Conservation (phyloP, 257 asterid genomes). For the Marsdenia floribunda region DNA sequence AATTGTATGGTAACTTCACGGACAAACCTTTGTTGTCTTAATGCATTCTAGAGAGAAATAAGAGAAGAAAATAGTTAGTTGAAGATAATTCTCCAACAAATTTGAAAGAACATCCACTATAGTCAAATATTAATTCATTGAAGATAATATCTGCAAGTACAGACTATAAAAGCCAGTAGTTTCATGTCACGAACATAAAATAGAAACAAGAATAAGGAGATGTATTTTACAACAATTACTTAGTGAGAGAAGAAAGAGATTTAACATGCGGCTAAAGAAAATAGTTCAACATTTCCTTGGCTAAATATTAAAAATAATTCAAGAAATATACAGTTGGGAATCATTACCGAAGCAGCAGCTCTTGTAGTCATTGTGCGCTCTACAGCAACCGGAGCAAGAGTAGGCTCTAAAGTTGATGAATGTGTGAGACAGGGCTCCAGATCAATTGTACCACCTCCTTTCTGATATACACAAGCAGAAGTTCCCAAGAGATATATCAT, state of each 20-base stretch:
- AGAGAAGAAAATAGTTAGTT: not conserved
- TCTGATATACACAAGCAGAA: slow-evolving; percentile 39
- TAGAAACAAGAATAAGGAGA: not conserved
- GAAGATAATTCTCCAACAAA: not conserved
- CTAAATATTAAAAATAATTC: not conserved
- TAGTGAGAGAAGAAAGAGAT: not conserved
- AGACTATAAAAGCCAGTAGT: not conserved
- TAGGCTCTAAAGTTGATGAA: slow-evolving; percentile 95
- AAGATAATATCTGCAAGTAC: not conserved
- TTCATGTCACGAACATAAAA: not conserved
- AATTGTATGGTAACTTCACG: slow-evolving; percentile 89
- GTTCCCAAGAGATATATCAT: slow-evolving; percentile 3
- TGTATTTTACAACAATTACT: not conserved
- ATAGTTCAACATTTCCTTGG: not conserved
- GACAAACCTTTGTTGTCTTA: slow-evolving; percentile 84
- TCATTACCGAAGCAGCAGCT: slow-evolving; percentile 93
- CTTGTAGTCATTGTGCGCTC: slow-evolving; percentile 98
- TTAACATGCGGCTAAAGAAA: not conserved
- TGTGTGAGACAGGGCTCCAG: slow-evolving; percentile 93
- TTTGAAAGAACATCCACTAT: not conserved
- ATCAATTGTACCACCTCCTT: slow-evolving; percentile 83
- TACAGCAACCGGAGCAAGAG: slow-evolving; percentile 92
- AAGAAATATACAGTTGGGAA: slow-evolving; percentile 6
- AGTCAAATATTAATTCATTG: not conserved
- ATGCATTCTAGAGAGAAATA: slow-evolving; percentile 55